Conservation (phyloP, 176 grass and related monocot genomes). For the Bothriochloa decipiens region DNA sequence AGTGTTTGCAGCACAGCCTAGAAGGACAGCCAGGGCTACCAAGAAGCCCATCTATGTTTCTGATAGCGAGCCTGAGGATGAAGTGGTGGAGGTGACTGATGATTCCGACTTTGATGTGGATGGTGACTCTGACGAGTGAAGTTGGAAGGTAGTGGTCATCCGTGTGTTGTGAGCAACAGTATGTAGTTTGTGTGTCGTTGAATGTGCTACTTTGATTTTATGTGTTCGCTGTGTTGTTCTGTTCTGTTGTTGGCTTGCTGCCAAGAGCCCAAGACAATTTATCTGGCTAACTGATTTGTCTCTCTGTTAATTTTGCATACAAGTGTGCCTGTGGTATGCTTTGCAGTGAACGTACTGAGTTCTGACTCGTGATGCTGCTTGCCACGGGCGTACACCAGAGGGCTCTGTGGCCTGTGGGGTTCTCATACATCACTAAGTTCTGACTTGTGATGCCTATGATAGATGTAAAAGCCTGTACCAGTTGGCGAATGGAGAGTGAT, state of each 20-base stretch:
- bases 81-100: conserved; percentile 47
- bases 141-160: background rate
- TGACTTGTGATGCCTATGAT: too few species aligned
- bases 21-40: conserved; percentile 64
- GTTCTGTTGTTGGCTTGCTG: background rate
- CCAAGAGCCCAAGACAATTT: background rate
- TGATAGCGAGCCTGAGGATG: conserved; percentile 50
- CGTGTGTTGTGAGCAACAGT: background rate
- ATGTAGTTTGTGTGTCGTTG: background rate
- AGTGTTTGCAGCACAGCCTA: conserved; percentile 36
- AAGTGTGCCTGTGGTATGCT: background rate
- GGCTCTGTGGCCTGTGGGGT: background rate
- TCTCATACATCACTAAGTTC: too few species aligned
- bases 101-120: conserved; percentile 67
- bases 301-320: background rate
- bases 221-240: background rate
- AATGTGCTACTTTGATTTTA: background rate
- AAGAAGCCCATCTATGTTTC: conserved; percentile 35
- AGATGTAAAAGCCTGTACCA: too few species aligned
- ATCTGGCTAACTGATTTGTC: background rate
- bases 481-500: background rate
- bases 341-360: background rate
- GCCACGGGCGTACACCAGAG: background rate
- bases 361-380: background rate
- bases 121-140: conserved; percentile 43